Base-by-base conservation (phyloP, 2,329 filamentous ascomycete genomes). In the Leptographium wingfieldii region DNA sequence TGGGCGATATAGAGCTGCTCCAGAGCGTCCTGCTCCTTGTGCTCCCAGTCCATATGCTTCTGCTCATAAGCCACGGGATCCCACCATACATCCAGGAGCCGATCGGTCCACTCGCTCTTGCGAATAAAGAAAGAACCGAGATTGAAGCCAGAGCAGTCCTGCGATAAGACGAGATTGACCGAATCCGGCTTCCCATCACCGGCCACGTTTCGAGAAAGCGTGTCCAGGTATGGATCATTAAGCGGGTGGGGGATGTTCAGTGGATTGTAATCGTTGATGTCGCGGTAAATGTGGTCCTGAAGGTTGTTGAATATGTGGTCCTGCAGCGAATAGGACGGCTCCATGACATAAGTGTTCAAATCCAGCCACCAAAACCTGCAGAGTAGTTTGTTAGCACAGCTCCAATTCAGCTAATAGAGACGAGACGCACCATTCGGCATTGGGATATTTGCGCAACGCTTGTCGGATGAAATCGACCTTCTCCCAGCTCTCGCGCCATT, bases 331-430 rank as follows among this genome's bases (percentile, higher is more conserved):
- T 91, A 90, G 25, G 84, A 86, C 3, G 91, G 90, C 70, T 99
- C 94, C 94, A 99, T 99, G 72, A 99, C 86, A 74, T 92, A 95
- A 3, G 94, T 99, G 75, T 96, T 95, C 48, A 97, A 82, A 72
- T 99, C 94, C 61, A 99, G 80, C 92, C 94, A 99, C 94, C 94
- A 99, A 69, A 99, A 94, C 92, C 92, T 96, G 69, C n/a, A 51
- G 9, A 33, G 11, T 49, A 11, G 5, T n/a, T 16, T 33, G 65
- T 70, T 63, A 70, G 66, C 43, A 51, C 12, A 31, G 57, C 56
- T 29, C 25, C 10, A 3, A 27, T 16, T 22, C 1, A 19, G 40
- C n/a, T 12, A 19, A 22, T 38, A 11, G 31, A 46, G n/a, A 27
- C 14, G 16, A 27, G 25, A 56, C 63, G 11, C 78, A 96, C 94